phyloP scores from a whole-genome alignment of 2,329 filamentous ascomycete species.

The Aspergillus versicolor region DNA sequence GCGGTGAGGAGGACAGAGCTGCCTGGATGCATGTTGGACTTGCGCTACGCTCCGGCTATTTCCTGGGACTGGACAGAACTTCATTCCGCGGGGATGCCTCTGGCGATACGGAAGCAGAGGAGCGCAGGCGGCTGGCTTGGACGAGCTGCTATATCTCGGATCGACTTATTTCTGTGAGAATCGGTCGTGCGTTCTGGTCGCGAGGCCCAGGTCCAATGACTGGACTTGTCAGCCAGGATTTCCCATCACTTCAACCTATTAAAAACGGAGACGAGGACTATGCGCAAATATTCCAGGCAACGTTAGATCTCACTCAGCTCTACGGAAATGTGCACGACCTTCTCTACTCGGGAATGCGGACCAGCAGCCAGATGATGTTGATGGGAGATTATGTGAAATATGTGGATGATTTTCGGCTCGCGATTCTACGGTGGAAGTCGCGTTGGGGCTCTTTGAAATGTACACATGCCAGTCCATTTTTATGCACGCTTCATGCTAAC shows the following conservation, averaged over 20 bases:
- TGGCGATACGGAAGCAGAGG: conserved; percentile 59
- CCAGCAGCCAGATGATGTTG: conserved; percentile 67
- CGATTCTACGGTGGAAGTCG: conserved; percentile 69
- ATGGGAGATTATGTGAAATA: conserved; percentile 73
- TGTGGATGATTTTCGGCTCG: conserved; percentile 69
- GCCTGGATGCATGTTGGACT: conserved; percentile 77
- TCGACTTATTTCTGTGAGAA: conserved; percentile 66
- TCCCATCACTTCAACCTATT: conserved; percentile 63
- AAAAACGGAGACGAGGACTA: conserved; percentile 64
- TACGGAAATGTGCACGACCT: conserved; percentile 75
- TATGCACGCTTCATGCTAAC: conserved; percentile 13
- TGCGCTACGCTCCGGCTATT: conserved; percentile 68
- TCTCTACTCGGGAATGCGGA: conserved; percentile 68
- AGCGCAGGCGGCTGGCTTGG: conserved; percentile 67
- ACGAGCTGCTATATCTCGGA: conserved; percentile 68
- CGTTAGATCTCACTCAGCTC: conserved; percentile 68
- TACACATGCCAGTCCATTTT: conserved; percentile 30
- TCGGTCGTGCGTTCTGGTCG: conserved; percentile 73
- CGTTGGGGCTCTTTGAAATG: conserved; percentile 67
- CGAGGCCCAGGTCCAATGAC: conserved; percentile 67
- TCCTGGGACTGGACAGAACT: conserved; percentile 67
- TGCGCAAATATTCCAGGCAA: conserved; percentile 68
- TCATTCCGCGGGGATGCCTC: conserved; percentile 62
- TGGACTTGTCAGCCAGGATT: conserved; percentile 64
- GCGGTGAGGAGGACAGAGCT: conserved; percentile 71